A percentile compares a stretch with the other conserved stretches of the same genome.
Evolutionary conservation across 1,139 yeast species (phyloP).

Genomic region (Suhomyces chickasaworum): DNA sequence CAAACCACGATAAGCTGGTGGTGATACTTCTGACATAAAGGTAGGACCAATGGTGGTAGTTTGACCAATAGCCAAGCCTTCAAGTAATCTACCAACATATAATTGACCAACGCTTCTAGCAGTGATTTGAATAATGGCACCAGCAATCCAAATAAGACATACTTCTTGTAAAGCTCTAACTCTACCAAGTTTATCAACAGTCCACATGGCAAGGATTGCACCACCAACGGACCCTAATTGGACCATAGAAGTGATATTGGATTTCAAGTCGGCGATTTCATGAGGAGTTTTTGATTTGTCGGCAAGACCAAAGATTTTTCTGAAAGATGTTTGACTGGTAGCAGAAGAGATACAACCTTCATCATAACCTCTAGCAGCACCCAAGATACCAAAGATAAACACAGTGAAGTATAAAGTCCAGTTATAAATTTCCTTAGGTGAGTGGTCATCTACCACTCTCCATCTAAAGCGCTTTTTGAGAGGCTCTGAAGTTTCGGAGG

Average conservation of each 20-base stretch:
- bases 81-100: constrained; percentile 56
- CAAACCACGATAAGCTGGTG: constrained; percentile 54
- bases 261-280: constrained; percentile 49
- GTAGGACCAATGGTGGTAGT: constrained; percentile 60
- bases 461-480: constrained; percentile 14
- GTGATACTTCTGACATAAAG: constrained; percentile 56
- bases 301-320: constrained; percentile 45
- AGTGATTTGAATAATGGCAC: constrained; percentile 52
- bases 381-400: constrained; percentile 51
- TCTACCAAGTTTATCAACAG: constrained; percentile 59
- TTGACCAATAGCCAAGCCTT: constrained; percentile 59
- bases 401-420: constrained; percentile 52
- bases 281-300: constrained; percentile 36
- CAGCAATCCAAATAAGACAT: constrained; percentile 48
- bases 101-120: constrained; percentile 50
- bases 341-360: constrained; percentile 56
- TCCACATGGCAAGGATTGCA: constrained; percentile 50
- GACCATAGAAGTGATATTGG: constrained; percentile 64
- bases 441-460: constrained; percentile 21
- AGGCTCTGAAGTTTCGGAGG: constrained; percentile 2
- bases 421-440: constrained; percentile 55
- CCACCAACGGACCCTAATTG: constrained; percentile 64
- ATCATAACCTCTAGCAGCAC: constrained; percentile 54
- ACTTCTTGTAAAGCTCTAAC: constrained; percentile 52
- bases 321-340: constrained; percentile 47